Base-by-base conservation (phyloP, 805 yeast species). In the Wickerhamomyces silvicola region DNA sequence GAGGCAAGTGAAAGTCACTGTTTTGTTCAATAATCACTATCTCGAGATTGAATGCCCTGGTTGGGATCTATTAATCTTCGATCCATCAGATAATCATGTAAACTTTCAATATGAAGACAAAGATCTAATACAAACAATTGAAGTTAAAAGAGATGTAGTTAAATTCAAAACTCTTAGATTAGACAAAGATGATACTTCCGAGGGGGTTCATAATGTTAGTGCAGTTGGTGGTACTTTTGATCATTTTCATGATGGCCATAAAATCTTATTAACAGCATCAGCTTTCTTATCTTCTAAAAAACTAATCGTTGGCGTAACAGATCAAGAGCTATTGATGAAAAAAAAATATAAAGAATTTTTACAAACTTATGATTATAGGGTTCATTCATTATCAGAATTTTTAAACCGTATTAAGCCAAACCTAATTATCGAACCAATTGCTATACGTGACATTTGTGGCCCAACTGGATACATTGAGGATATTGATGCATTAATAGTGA, bases 211-310 rank as follows among this genome's bases (percentile, higher is more conserved):
- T 37, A 36, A 42, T 12, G 64, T 66, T 5, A 46, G 56, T 18
- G 90, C 95, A 0, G 78, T 90, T 2, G 98, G 98, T 1, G 99
- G 99, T 1, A 92, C 98, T 0, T 92, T 92, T 60, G 99, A 92
- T 52, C 97, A 92, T 58, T 52, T 92, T 22, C 99, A 92, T 47
- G 94, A 82, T 50, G 99, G 97, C 0, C 99, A 92, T 58, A 85
- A 83, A 54, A 80, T 92, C 18, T 62, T 92, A 18, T 64, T 92
- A 8, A 78, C 92, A 0, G 64, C 83, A 37, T 68, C 94, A 0
- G 74, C 77, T 0, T 86, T 77, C 48, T 42, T 84, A 7, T 66
- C 94, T 0, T 46, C 57, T 3, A 44, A 54, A 2, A 59, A 56
- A 15, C 60, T 92, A 10, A 81, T 90, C 30, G 66, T 92, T 6